Percentiles rank a stretch among this genome's conserved stretches.
Evolutionary conservation across 768 basidiomycete genomes (phyloP).

Genomic region (Suillus plorans): DNA sequence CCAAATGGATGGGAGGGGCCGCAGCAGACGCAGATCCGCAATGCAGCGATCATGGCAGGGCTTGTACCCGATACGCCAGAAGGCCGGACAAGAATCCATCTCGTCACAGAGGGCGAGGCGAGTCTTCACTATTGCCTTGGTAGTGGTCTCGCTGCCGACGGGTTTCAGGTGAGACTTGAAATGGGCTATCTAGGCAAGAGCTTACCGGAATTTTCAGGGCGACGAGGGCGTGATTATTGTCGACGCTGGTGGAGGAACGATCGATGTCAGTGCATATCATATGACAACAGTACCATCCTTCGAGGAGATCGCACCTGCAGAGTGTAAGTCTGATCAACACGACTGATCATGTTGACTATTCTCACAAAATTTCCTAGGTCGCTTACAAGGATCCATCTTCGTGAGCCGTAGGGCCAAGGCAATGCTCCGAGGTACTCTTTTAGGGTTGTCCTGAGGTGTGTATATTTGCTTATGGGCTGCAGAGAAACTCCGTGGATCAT

Average conservation of each 20-base stretch:
- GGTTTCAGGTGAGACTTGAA: slow-evolving; percentile 22
- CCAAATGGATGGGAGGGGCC: slow-evolving; percentile 49
- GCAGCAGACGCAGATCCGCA: slow-evolving; percentile 44
- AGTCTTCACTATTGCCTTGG: slow-evolving; percentile 49
- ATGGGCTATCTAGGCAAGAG: background rate
- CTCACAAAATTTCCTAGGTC: slow-evolving; percentile 35
- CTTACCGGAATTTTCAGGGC: slow-evolving; percentile 27
- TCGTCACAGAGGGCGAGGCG: slow-evolving; percentile 56
- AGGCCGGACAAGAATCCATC: slow-evolving; percentile 39
- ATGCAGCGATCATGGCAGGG: slow-evolving; percentile 41
- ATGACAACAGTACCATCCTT: slow-evolving; percentile 35
- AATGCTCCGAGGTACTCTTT: slow-evolving; percentile 38
- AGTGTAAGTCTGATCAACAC: slow-evolving; percentile 33
- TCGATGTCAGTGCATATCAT: slow-evolving; percentile 58
- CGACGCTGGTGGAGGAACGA: slow-evolving; percentile 64
- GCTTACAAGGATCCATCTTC: slow-evolving; percentile 51
- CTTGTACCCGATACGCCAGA: slow-evolving; percentile 36
- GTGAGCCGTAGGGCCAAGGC: slow-evolving; percentile 43
- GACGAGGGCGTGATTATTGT: slow-evolving; percentile 52
- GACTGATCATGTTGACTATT: background rate
- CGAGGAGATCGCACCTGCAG: slow-evolving; percentile 48
- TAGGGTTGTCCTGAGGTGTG: background rate
- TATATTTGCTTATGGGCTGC: slow-evolving; percentile 3
- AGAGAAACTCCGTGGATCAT: slow-evolving; percentile 45
- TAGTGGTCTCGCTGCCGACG: slow-evolving; percentile 31